Evolutionary conservation across 768 basidiomycete species (phyloP).

Genomic region (Leccinum longicurvipes): DNA sequence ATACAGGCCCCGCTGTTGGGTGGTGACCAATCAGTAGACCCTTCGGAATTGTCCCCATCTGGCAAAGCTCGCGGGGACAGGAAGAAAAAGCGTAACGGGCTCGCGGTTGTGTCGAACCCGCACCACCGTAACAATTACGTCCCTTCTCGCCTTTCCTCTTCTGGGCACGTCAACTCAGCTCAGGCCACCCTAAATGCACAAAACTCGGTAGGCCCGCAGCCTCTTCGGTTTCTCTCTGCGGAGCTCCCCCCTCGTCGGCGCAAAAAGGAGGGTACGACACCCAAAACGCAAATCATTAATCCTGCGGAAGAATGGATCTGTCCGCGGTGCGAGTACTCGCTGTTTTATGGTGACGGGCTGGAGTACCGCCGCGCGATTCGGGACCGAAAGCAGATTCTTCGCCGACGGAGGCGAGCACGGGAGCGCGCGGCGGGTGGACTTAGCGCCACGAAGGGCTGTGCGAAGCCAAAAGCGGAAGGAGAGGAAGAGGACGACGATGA

Average conservation of each 20-base stretch:
- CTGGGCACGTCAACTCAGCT: constrained; percentile 37
- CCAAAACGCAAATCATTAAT: constrained; percentile 41
- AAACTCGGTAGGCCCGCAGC: constrained; percentile 54
- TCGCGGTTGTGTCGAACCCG: constrained; percentile 92
- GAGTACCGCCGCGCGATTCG: constrained; percentile 63
- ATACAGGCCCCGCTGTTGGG: constrained; percentile 31
- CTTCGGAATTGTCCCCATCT: constrained; percentile 36
- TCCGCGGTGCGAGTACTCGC: constrained; percentile 86
- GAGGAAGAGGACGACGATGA: constrained; percentile 18
- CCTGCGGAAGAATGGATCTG: constrained; percentile 92
- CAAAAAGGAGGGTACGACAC: constrained; percentile 25
- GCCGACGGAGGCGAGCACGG: constrained; percentile 63
- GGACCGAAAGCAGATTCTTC: constrained; percentile 76
- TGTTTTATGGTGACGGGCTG: constrained; percentile 85
- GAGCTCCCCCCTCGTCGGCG: constrained; percentile 54
- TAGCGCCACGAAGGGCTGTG: constrained; percentile 19
- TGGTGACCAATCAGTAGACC: constrained; percentile 37
- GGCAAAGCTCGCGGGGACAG: constrained; percentile 42
- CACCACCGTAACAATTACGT: constrained; percentile 95
- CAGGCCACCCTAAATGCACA: constrained; percentile 42
- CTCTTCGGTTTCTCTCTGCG: constrained; percentile 65
- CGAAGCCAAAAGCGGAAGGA: constrained; percentile 20
- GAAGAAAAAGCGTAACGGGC: constrained; percentile 92
- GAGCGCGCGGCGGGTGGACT: constrained; percentile 53
- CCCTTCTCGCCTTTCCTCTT: constrained; percentile 71